These are phyloP conservation scores for Cinnamomum chago DNA, from an alignment of 164 flowering plant genomes.

Conservation along the genomic window DNA sequence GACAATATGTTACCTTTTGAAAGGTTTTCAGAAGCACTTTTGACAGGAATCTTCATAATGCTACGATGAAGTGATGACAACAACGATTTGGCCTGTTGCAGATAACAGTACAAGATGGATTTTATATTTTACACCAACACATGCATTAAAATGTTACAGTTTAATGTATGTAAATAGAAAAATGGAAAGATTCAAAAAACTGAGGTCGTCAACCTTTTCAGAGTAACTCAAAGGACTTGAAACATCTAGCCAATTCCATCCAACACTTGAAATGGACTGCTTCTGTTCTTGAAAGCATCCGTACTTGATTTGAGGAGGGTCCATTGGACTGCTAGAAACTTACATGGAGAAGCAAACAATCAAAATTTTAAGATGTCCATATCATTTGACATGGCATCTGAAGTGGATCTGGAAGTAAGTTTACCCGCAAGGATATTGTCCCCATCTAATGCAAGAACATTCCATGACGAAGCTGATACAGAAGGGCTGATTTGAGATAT, in stretches of 20 bases:
- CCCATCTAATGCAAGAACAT: slow-evolving; percentile 70
- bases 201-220: slow-evolving; percentile 47
- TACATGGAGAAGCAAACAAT: slow-evolving; percentile 13
- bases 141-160: neutral
- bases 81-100: slow-evolving; percentile 51
- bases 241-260: slow-evolving; percentile 78
- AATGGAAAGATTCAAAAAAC: neutral
- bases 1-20: slow-evolving; percentile 47
- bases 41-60: slow-evolving; percentile 76
- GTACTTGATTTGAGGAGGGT: slow-evolving; percentile 71
- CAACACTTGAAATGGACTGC: slow-evolving; percentile 19
- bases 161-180: neutral
- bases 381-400: neutral
- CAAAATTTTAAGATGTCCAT: neutral
- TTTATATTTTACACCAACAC: neutral
- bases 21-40: slow-evolving; percentile 38
- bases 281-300: slow-evolving; percentile 33
- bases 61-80: slow-evolving; percentile 59
- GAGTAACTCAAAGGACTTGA: slow-evolving; percentile 58
- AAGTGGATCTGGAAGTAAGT: slow-evolving; percentile 3
- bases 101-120: neutral
- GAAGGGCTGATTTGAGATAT: slow-evolving; percentile 60
- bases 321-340: slow-evolving; percentile 85
- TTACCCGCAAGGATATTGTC: slow-evolving; percentile 85
- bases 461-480: slow-evolving; percentile 65